A percentile compares a stretch with the other conserved stretches of the same genome.
These are phyloP conservation scores for Diutina mesorugosa DNA, from an alignment of 1,139 yeast genomes.

Conservation along the genomic window DNA sequence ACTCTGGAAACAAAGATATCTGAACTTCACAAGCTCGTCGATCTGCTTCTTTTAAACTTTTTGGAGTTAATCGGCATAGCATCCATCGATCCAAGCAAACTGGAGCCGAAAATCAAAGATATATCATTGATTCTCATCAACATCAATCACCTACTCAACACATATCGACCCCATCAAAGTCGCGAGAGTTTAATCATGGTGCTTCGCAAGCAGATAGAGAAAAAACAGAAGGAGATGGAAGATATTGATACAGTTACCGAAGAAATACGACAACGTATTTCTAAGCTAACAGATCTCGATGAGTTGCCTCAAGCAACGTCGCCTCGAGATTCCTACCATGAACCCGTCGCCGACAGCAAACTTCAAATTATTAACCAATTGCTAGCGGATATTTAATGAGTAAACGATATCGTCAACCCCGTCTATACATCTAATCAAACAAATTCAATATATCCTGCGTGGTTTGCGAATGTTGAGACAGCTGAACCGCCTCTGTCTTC, in stretches of 20 bases:
- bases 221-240: slow-evolving; percentile 39
- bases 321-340: not conserved
- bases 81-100: slow-evolving; percentile 53
- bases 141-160: slow-evolving; percentile 72
- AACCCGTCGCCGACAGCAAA: not conserved
- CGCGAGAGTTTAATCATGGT: slow-evolving; percentile 67
- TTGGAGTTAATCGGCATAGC: slow-evolving; percentile 66
- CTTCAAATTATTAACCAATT: not conserved
- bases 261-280: slow-evolving; percentile 30
- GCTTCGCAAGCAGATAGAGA: slow-evolving; percentile 49
- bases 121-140: slow-evolving; percentile 66
- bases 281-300: slow-evolving; percentile 10
- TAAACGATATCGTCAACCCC: not conserved
- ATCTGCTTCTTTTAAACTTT: slow-evolving; percentile 57
- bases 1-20: slow-evolving; percentile 42
- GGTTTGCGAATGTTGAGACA: not conserved
- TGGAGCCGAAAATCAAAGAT: slow-evolving; percentile 55
- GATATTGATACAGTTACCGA: slow-evolving; percentile 32
- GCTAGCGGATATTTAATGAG: not conserved
- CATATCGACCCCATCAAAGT: slow-evolving; percentile 82
- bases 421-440: slow-evolving; percentile 13
- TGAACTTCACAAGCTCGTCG: slow-evolving; percentile 58
- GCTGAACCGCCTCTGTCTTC: slow-evolving; percentile 1
- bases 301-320: not conserved
- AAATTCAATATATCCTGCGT: slow-evolving; percentile 29